Evolutionary conservation across 768 basidiomycete genomes (phyloP).

Genomic region (Calocera viscosa): DNA sequence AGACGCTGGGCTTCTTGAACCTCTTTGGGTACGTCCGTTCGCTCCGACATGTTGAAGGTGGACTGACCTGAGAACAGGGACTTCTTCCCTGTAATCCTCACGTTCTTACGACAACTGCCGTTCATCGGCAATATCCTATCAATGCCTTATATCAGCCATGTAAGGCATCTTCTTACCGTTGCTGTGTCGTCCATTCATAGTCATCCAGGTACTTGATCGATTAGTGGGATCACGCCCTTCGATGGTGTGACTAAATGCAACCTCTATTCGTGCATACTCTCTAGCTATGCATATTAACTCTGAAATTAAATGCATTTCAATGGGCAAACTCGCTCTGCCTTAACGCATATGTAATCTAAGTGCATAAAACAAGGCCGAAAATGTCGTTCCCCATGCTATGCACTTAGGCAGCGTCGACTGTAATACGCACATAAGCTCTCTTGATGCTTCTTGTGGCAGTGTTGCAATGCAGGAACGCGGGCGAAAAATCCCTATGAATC

Average conservation of each 20-base stretch:
- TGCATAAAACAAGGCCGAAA: no score
- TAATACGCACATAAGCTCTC: no score
- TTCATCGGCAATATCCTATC: slow-evolving; percentile 78
- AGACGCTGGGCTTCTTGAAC: slow-evolving; percentile 94
- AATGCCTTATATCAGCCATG: slow-evolving; percentile 74
- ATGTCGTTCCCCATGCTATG: no score
- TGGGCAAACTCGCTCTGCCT: no score
- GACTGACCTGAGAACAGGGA: slow-evolving; percentile 45
- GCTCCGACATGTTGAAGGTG: neutral
- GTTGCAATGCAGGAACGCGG: no score
- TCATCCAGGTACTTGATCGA: slow-evolving; percentile 26
- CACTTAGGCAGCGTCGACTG: no score
- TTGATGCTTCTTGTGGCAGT: no score
- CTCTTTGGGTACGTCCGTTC: slow-evolving; percentile 68
- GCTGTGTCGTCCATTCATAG: neutral
- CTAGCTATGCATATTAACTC: no score
- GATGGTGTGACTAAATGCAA: slow-evolving; percentile 25
- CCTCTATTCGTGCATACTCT: no score
- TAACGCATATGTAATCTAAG: no score
- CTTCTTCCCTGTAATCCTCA: slow-evolving; percentile 97
- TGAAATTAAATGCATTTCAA: no score
- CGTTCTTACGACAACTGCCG: slow-evolving; percentile 90
- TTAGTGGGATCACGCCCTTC: slow-evolving; percentile 30
- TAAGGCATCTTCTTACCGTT: slow-evolving; percentile 24
- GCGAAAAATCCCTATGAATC: no score